Evolutionary conservation across 73 alveolate species (phyloP).

Genomic region (Paramecium sonneborni): DNA sequence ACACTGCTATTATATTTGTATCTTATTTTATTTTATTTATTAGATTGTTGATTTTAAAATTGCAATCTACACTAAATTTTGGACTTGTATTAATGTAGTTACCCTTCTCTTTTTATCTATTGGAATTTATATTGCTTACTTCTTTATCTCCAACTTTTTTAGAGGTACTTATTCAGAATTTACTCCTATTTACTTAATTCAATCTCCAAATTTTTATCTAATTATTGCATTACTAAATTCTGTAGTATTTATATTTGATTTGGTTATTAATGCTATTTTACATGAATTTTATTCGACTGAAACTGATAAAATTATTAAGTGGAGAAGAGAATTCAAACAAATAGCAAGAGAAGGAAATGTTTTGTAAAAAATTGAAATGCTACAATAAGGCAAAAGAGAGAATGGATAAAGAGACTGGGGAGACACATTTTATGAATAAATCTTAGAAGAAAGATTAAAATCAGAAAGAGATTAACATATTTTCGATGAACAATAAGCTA

Average conservation of each 20-base stretch:
- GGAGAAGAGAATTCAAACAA: conserved; percentile 42
- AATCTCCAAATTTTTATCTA: conserved; percentile 48
- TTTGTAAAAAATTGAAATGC: neutral
- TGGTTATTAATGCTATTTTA: conserved; percentile 25
- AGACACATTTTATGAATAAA: conserved; percentile 7
- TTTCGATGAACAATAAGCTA: neutral
- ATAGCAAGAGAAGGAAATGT: conserved; percentile 15
- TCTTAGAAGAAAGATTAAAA: conserved; percentile 10
- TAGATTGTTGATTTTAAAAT: conserved; percentile 72
- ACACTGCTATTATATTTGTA: conserved; percentile 75
- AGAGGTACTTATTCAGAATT: conserved; percentile 36
- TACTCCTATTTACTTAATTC: conserved; percentile 50
- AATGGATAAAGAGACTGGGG: conserved; percentile 52
- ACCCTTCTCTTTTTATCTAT: conserved; percentile 62
- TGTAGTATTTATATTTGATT: conserved; percentile 48
- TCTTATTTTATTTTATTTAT: neutral
- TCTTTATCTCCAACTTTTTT: conserved; percentile 66
- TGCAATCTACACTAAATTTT: conserved; percentile 66
- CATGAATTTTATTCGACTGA: conserved; percentile 38
- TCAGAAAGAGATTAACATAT: neutral
- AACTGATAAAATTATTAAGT: neutral
- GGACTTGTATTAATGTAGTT: conserved; percentile 64
- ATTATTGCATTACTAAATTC: conserved; percentile 24
- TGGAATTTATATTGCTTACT: conserved; percentile 68
- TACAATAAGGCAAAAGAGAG: conserved; percentile 20